A percentile compares a stretch with the other conserved stretches of the same genome.
These are phyloP conservation scores for Nakazawaea sp. DNA, from an alignment of 805 yeast genomes.

Conservation along the genomic window DNA sequence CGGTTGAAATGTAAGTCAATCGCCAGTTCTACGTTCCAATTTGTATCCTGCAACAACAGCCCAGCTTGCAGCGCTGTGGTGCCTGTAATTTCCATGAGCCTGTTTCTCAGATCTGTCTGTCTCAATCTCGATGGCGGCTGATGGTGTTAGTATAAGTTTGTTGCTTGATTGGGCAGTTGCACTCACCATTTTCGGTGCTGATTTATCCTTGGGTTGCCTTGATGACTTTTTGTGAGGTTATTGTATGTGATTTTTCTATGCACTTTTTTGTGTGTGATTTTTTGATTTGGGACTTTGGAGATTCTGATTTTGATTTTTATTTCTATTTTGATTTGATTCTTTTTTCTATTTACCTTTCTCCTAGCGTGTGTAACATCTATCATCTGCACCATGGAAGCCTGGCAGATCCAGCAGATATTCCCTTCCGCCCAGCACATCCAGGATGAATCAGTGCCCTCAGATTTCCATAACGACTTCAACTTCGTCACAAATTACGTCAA, in stretches of 20 bases:
- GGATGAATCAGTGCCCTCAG: slow-evolving; percentile 7
- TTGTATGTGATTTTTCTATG: no score
- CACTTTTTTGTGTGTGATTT: neutral
- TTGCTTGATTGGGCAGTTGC: no score
- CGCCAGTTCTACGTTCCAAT: slow-evolving; percentile 26
- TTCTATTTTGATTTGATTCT: neutral
- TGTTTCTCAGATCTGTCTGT: slow-evolving; percentile 14
- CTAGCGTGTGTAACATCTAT: neutral
- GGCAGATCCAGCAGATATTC: slow-evolving; percentile 1
- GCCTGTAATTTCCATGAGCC: slow-evolving; percentile 36
- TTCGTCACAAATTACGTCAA: slow-evolving; percentile 5
- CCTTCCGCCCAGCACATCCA: slow-evolving; percentile 2
- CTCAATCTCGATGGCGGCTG: neutral
- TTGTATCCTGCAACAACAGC: slow-evolving; percentile 24
- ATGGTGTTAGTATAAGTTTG: no score
- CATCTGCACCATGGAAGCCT: slow-evolving; percentile 1
- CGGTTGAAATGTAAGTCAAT: slow-evolving; percentile 22
- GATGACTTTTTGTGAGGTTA: no score
- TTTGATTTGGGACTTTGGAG: neutral
- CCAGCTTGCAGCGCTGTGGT: slow-evolving; percentile 27
- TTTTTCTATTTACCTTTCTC: neutral
- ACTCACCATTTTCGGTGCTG: no score
- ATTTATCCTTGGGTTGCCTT: no score
- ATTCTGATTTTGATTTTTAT: neutral
- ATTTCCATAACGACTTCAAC: slow-evolving; percentile 8